Evolutionary conservation across 169 alveolate genomes (phyloP).

Genomic region (Plasmodium blacklocki): DNA sequence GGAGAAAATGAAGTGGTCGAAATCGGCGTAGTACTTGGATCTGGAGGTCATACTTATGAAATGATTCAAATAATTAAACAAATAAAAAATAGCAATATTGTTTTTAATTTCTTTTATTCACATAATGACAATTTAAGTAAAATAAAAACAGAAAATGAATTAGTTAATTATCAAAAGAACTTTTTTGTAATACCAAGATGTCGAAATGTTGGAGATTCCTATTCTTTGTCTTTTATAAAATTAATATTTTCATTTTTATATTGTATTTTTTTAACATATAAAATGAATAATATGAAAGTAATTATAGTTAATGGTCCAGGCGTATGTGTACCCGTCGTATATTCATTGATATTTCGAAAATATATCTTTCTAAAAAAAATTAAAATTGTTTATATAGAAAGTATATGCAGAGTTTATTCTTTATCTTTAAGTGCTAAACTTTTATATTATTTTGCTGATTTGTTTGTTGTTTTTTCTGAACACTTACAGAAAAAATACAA

Average conservation of each 20-base stretch:
- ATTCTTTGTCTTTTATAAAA: constrained; percentile 19
- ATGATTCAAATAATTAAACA: constrained; percentile 49
- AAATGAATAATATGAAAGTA: constrained; percentile 45
- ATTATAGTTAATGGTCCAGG: constrained; percentile 72
- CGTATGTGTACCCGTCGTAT: constrained; percentile 67
- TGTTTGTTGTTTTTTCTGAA: constrained; percentile 72
- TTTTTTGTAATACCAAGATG: constrained; percentile 67
- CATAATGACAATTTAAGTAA: constrained; percentile 52
- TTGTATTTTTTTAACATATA: constrained; percentile 68
- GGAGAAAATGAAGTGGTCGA: constrained; percentile 26
- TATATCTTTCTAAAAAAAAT: constrained; percentile 63
- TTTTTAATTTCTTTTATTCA: constrained; percentile 63
- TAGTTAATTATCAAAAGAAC: constrained; percentile 33
- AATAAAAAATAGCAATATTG: constrained; percentile 40
- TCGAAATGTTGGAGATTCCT: constrained; percentile 70
- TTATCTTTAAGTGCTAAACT: constrained; percentile 53
- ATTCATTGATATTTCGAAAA: constrained; percentile 55
- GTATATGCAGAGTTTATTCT: constrained; percentile 67
- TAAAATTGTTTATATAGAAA: constrained; percentile 58
- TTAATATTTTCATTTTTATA: constrained; percentile 36
- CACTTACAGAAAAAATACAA: constrained; percentile 56
- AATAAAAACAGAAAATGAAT: constrained; percentile 48
- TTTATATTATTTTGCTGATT: constrained; percentile 43
- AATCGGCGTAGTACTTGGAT: constrained; percentile 71
- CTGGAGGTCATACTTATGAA: constrained; percentile 73